Percentiles rank a stretch among this genome's conserved stretches.
phyloP scores from a whole-genome alignment of 306 rosid species.

The Begonia masoniana region DNA sequence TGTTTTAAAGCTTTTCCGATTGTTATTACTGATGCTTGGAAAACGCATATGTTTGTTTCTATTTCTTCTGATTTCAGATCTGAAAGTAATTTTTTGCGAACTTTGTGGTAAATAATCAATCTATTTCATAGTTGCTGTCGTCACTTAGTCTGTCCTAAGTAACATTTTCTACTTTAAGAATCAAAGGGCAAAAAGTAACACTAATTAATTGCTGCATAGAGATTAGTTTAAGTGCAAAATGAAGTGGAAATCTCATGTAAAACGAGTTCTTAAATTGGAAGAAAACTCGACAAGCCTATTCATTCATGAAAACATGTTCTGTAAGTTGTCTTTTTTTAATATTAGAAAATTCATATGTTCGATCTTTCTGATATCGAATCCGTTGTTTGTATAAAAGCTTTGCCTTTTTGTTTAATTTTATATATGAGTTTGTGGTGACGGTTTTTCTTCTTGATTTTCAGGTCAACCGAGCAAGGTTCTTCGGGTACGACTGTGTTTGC shows the following conservation, averaged over 20 bases:
- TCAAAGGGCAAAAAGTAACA: too few species aligned
- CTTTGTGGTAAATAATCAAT: not conserved
- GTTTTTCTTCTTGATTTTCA: constrained; percentile 16
- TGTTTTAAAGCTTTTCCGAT: not conserved
- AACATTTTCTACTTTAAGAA: too few species aligned
- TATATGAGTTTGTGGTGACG: not conserved
- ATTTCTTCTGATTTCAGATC: not conserved
- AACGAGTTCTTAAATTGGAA: too few species aligned
- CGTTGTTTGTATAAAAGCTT: not conserved
- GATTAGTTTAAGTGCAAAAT: too few species aligned
- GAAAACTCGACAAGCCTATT: too few species aligned
- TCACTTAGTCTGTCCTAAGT: too few species aligned
- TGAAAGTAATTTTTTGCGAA: not conserved
- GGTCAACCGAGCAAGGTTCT: constrained; percentile 67
- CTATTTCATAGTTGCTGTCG: not conserved
- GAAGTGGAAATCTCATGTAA: too few species aligned
- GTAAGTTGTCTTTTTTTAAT: too few species aligned
- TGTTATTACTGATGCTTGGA: not conserved
- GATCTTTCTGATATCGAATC: not conserved
- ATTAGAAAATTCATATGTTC: not conserved
- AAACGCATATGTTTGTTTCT: not conserved
- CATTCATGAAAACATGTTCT: too few species aligned
- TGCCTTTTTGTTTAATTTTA: not conserved
- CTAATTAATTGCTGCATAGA: too few species aligned
- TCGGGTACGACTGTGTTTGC: constrained; percentile 47